These are phyloP conservation scores for Coleophoma eucalyptorum DNA, from an alignment of 2,329 filamentous ascomycete species.

Conservation along the genomic window DNA sequence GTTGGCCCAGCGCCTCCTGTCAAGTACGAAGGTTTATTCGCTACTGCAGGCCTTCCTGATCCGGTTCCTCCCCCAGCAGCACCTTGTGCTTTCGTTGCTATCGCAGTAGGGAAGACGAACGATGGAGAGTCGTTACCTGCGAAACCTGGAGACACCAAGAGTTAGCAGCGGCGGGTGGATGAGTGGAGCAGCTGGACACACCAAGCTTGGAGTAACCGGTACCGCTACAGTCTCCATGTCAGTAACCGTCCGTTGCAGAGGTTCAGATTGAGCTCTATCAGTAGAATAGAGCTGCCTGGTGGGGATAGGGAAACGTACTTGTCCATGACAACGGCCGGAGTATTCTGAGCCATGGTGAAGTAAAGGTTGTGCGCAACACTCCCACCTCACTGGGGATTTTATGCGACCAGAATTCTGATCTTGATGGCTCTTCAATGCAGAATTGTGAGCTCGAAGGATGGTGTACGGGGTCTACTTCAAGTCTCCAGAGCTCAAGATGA, in stretches of 20 bases:
- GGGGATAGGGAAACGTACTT: slow-evolving; percentile 67
- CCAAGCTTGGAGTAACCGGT: slow-evolving; percentile 99
- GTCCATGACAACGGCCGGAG: slow-evolving; percentile 99
- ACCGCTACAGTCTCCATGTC: slow-evolving; percentile 60
- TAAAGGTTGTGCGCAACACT: slow-evolving; percentile 19
- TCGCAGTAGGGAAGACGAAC: slow-evolving; percentile 98
- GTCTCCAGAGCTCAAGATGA: slow-evolving; percentile 8
- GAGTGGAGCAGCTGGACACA: slow-evolving; percentile 39
- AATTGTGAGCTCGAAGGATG: slow-evolving; percentile 3
- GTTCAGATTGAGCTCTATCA: slow-evolving; percentile 12
- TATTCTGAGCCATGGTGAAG: slow-evolving; percentile 86
- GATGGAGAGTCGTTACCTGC: slow-evolving; percentile 98
- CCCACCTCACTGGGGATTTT: slow-evolving; percentile 17
- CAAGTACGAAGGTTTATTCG: slow-evolving; percentile 92
- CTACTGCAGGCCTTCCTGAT: slow-evolving; percentile 84
- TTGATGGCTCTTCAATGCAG: slow-evolving; percentile 4
- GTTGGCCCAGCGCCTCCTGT: slow-evolving; percentile 82
- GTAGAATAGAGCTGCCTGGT: slow-evolving; percentile 5
- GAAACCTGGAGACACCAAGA: slow-evolving; percentile 61
- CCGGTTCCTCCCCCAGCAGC: slow-evolving; percentile 62
- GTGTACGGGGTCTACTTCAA: background rate
- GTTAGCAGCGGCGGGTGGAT: too few species aligned
- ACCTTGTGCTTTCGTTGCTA: slow-evolving; percentile 83
- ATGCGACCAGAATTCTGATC: slow-evolving; percentile 14
- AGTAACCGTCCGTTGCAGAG: slow-evolving; percentile 10